Conservation (phyloP, 2,329 filamentous ascomycete genomes). For the Diaporthe sp. region DNA sequence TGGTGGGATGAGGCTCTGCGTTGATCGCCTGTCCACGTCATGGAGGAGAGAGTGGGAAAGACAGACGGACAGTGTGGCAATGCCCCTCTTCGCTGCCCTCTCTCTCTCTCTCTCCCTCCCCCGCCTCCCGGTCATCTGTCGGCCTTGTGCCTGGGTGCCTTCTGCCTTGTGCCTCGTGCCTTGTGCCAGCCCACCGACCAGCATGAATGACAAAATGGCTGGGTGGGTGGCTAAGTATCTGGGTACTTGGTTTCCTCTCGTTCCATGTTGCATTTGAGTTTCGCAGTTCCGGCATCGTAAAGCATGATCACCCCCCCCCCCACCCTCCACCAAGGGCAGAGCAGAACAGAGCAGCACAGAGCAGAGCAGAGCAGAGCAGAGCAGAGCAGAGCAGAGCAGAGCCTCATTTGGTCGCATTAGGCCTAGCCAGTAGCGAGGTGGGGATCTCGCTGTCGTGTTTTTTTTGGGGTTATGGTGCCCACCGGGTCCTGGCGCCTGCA, state of each 20-base stretch:
- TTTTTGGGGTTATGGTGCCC: slow-evolving; percentile 5
- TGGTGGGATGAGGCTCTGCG: slow-evolving; percentile 23
- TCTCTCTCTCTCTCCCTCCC: neutral
- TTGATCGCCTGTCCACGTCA: slow-evolving; percentile 20
- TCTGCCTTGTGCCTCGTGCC: slow-evolving; percentile 5
- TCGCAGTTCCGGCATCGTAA: neutral
- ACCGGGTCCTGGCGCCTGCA: slow-evolving; percentile 22
- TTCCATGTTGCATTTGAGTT: neutral
- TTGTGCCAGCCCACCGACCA: neutral
- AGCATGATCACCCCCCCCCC: neutral
- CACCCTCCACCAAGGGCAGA: neutral
- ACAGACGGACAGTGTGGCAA: neutral
- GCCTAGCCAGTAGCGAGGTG: neutral
- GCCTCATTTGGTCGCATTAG: slow-evolving; percentile 5
- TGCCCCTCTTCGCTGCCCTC: neutral
- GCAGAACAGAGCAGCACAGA: neutral
- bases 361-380: neutral
- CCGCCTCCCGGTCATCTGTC: neutral
- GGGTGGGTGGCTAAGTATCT: neutral
- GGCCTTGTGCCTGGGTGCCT: slow-evolving; percentile 14
- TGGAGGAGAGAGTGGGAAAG: neutral
- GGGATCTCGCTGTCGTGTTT: slow-evolving; percentile 17
- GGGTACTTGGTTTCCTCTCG: neutral
- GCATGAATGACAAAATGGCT: neutral
- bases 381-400: slow-evolving; percentile 1